Conservation (phyloP, 2,329 filamentous ascomycete genomes). For the Diaporthe sp. region DNA sequence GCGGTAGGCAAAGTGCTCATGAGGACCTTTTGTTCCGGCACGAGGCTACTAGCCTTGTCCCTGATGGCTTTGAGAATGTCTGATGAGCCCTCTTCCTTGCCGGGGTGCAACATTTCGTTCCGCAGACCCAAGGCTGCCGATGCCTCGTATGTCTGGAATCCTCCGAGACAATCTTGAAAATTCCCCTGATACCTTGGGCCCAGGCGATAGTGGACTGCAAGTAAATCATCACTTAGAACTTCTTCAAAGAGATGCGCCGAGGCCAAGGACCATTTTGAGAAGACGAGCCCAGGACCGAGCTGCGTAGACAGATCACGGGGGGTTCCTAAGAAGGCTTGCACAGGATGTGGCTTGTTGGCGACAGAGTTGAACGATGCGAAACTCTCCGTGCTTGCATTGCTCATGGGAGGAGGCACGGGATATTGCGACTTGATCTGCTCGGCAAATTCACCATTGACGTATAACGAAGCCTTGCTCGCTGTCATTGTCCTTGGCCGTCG, state of each 20-base stretch:
- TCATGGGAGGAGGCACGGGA: conserved; percentile 79
- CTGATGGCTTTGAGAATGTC: conserved; percentile 93
- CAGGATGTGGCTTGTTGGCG: conserved; percentile 72
- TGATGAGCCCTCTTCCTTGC: conserved; percentile 91
- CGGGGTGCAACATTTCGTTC: conserved; percentile 90
- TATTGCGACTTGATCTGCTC: conserved; percentile 94
- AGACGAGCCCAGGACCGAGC: conserved; percentile 79
- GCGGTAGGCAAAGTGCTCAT: conserved; percentile 87
- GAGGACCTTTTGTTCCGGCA: conserved; percentile 85
- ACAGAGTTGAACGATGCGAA: conserved; percentile 78
- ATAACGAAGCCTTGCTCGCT: conserved; percentile 86
- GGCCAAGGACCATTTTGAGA: conserved; percentile 89
- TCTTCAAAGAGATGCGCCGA: conserved; percentile 92
- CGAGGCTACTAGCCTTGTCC: conserved; percentile 83
- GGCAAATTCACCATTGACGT: conserved; percentile 92
- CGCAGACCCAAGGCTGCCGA: conserved; percentile 91
- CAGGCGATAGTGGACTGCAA: conserved; percentile 91
- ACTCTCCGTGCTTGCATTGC: conserved; percentile 74
- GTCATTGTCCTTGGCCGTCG: conserved; percentile 81
- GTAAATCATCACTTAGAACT: conserved; percentile 88
- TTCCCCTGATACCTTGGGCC: conserved; percentile 95
- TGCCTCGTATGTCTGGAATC: conserved; percentile 95
- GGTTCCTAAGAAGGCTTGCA: conserved; percentile 95
- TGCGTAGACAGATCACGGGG: conserved; percentile 87
- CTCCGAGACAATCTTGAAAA: conserved; percentile 95